Evolutionary conservation across 306 rosid species (phyloP).

Genomic region (Ochetophila trinervis): DNA sequence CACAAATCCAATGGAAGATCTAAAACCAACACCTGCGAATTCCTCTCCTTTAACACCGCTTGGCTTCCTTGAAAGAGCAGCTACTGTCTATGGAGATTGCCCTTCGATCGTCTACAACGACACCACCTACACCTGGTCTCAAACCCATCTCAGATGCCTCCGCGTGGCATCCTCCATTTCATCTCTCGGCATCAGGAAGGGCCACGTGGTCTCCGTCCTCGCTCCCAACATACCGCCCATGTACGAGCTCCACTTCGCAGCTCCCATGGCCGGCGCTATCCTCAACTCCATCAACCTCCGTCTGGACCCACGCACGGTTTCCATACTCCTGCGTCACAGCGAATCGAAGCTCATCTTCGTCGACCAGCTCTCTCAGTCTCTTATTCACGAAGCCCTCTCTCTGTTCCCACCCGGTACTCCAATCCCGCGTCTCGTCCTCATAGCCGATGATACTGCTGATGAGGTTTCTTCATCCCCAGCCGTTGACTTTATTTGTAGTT

Average conservation of each 20-base stretch:
- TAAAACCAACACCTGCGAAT: constrained; percentile 16
- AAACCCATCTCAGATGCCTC: constrained; percentile 19
- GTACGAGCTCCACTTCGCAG: constrained; percentile 80
- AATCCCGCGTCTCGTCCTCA: constrained; percentile 42
- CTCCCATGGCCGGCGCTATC: constrained; percentile 66
- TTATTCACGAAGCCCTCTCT: constrained; percentile 35
- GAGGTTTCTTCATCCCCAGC: background rate
- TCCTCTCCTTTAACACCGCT: constrained; percentile 13
- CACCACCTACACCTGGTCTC: constrained; percentile 15
- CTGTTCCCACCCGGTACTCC: constrained; percentile 21
- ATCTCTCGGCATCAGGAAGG: constrained; percentile 22
- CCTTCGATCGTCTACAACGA: constrained; percentile 13
- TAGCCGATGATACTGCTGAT: constrained; percentile 24
- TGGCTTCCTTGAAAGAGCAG: constrained; percentile 26
- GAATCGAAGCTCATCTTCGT: constrained; percentile 58
- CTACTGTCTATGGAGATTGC: constrained; percentile 23
- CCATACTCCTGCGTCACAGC: constrained; percentile 49
- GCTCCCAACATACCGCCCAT: constrained; percentile 74
- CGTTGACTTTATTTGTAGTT: constrained; percentile 19
- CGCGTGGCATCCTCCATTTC: constrained; percentile 15
- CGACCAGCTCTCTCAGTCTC: constrained; percentile 33
- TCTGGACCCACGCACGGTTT: constrained; percentile 55
- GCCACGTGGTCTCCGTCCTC: constrained; percentile 53
- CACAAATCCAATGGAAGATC: constrained; percentile 10
- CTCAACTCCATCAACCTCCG: constrained; percentile 67